Conservation (phyloP, 805 yeast genomes). For the Candida chauliodis region DNA sequence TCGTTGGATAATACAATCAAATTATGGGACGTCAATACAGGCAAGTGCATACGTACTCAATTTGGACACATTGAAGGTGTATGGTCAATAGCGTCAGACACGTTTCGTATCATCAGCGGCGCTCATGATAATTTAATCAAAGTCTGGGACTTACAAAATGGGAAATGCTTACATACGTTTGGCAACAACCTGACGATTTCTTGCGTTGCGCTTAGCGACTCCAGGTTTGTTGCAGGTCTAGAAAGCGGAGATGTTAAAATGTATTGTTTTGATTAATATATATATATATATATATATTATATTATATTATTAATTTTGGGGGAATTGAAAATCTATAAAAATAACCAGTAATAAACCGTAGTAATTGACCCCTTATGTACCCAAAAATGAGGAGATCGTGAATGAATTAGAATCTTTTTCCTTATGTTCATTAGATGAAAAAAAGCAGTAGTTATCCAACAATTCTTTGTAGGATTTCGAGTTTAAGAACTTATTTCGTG, state of each 20-base stretch:
- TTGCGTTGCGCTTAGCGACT: slow-evolving; percentile 85
- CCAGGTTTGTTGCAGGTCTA: slow-evolving; percentile 84
- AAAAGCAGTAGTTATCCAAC: slow-evolving; percentile 60
- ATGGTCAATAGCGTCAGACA: slow-evolving; percentile 95
- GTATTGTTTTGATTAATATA: slow-evolving; percentile 62
- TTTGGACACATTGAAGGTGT: slow-evolving; percentile 99
- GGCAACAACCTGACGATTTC: slow-evolving; percentile 59
- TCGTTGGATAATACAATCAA: slow-evolving; percentile 91
- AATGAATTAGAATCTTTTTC: slow-evolving; percentile 8
- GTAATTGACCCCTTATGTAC: too few species aligned
- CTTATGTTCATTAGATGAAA: slow-evolving; percentile 19
- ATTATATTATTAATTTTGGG: not conserved
- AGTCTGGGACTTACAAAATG: slow-evolving; percentile 95
- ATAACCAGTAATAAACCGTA: too few species aligned
- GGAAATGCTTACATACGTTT: slow-evolving; percentile 91
- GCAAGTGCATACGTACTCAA: slow-evolving; percentile 87
- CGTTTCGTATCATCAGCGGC: slow-evolving; percentile 89
- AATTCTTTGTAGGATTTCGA: slow-evolving; percentile 55
- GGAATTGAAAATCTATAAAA: not conserved
- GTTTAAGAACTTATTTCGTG: slow-evolving; percentile 8
- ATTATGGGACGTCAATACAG: slow-evolving; percentile 84
- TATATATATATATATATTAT: not conserved
- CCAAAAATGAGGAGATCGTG: slow-evolving; percentile 19
- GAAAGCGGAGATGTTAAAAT: slow-evolving; percentile 85
- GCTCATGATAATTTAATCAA: slow-evolving; percentile 88